These are phyloP conservation scores for Beta corolliflora DNA, from an alignment of 179 eudicot species.

Conservation along the genomic window DNA sequence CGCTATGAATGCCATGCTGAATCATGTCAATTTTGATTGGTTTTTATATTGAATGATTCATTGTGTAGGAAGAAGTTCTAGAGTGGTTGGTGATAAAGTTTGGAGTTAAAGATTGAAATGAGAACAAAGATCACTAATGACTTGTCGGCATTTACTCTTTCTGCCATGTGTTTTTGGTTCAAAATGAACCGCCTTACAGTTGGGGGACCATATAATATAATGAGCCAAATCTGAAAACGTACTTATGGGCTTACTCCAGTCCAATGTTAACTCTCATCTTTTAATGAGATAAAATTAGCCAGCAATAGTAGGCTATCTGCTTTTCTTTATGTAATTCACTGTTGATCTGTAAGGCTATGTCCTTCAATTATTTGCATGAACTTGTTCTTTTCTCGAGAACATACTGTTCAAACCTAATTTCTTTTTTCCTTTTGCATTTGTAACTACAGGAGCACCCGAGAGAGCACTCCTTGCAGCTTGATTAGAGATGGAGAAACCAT, in stretches of 20 bases:
- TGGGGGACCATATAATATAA: conserved; percentile 30
- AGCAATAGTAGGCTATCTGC: conserved; percentile 2
- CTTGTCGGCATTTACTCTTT: conserved; percentile 7
- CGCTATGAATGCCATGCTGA: not conserved
- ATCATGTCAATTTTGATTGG: not conserved
- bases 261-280: conserved; percentile 5
- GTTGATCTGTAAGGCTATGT: conserved; percentile 11
- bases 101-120: conserved; percentile 17
- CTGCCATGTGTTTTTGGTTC: conserved; percentile 23
- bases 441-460: conserved; percentile 68
- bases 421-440: not conserved
- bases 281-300: not conserved
- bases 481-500: conserved; percentile 52
- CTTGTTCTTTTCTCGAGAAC: conserved; percentile 14
- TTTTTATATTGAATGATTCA: not conserved
- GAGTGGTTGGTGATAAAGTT: conserved; percentile 10
- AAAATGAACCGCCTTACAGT: conserved; percentile 14
- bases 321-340: conserved; percentile 13
- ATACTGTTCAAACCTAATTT: not conserved
- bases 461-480: conserved; percentile 82
- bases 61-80: not conserved
- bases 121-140: conserved; percentile 6
- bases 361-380: conserved; percentile 8
- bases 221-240: conserved; percentile 22
- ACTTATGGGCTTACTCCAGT: conserved; percentile 14